A percentile compares a stretch with the other conserved stretches of the same genome.
phyloP scores from a whole-genome alignment of 768 basidiomycete species.

The Cyclocybe aegerita region DNA sequence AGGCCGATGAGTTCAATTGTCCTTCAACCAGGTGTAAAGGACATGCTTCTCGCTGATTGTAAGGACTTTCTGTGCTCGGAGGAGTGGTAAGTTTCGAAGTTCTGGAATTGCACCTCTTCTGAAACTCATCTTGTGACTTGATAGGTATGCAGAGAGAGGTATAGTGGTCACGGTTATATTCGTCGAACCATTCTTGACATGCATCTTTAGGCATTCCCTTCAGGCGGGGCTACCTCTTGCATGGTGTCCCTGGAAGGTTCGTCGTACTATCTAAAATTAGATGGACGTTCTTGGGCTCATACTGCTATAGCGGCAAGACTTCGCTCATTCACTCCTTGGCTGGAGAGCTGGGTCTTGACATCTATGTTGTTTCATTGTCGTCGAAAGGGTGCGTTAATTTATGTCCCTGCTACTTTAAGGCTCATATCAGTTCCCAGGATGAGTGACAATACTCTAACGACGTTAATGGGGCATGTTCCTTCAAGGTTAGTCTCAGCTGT shows the following conservation, averaged over 20 bases:
- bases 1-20: constrained; percentile 93
- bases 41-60: constrained; percentile 87
- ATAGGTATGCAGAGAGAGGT: constrained; percentile 91
- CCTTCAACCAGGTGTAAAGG: constrained; percentile 84
- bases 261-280: constrained; percentile 14
- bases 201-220: constrained; percentile 72
- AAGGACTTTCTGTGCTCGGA: constrained; percentile 83
- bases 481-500: constrained; percentile 50
- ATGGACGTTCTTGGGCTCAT: constrained; percentile 1
- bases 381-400: constrained; percentile 68
- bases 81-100: constrained; percentile 62
- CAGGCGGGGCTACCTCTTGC: constrained; percentile 80
- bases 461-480: constrained; percentile 87
- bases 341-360: constrained; percentile 84
- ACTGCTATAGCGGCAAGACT: constrained; percentile 68
- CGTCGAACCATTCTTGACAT: constrained; percentile 11
- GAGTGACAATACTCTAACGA: constrained; percentile 87
- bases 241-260: constrained; percentile 85
- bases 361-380: constrained; percentile 87
- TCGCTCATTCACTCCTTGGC: constrained; percentile 84
- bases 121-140: constrained; percentile 9
- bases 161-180: constrained; percentile 23
- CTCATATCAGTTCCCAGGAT: constrained; percentile 48
- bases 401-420: not conserved
- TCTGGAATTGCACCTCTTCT: constrained; percentile 15